phyloP scores from a whole-genome alignment of 78 protist species.

The slime mould (Dictyostelium discoideum) region DNA sequence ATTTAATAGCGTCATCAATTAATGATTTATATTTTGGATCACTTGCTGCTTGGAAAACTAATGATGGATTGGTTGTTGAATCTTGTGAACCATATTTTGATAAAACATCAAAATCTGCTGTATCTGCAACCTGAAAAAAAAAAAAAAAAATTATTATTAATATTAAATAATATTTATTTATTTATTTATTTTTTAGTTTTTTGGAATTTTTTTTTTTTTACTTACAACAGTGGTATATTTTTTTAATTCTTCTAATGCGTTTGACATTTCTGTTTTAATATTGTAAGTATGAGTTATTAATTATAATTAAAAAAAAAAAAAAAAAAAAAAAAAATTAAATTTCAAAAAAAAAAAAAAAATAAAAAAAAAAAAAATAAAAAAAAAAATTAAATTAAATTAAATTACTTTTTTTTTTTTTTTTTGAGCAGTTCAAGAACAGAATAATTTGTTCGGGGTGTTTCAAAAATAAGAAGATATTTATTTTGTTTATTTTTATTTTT shows the following conservation, averaged over 20 bases:
- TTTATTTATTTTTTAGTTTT: slow-evolving; percentile 88
- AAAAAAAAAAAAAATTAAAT: not conserved
- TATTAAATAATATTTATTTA: too few relatives aligned
- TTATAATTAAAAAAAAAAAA: not conserved
- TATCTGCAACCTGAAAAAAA: slow-evolving; percentile 93
- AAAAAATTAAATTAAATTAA: not conserved
- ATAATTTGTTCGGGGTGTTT: not conserved
- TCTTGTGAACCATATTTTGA: slow-evolving; percentile 92
- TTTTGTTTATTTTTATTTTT: too few relatives aligned
- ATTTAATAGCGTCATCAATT: slow-evolving; percentile 90
- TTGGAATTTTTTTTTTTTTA: not conserved
- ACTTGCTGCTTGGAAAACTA: slow-evolving; percentile 90
- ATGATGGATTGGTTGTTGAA: slow-evolving; percentile 98
- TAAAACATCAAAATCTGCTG: slow-evolving; percentile 93
- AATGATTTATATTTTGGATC: slow-evolving; percentile 83
- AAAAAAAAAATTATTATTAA: not conserved
- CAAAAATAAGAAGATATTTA: not conserved
- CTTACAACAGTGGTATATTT: slow-evolving; percentile 46
- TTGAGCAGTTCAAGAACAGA: not conserved
- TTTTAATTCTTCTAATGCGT: slow-evolving; percentile 71
- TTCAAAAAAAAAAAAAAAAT: slow-evolving; percentile 1
- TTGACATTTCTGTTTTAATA: slow-evolving; percentile 26
- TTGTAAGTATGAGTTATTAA: not conserved
- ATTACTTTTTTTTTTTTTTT: too few relatives aligned
- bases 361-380: not conserved